Evolutionary conservation across 768 basidiomycete genomes (phyloP).

Genomic region (Roridomyces roridus): DNA sequence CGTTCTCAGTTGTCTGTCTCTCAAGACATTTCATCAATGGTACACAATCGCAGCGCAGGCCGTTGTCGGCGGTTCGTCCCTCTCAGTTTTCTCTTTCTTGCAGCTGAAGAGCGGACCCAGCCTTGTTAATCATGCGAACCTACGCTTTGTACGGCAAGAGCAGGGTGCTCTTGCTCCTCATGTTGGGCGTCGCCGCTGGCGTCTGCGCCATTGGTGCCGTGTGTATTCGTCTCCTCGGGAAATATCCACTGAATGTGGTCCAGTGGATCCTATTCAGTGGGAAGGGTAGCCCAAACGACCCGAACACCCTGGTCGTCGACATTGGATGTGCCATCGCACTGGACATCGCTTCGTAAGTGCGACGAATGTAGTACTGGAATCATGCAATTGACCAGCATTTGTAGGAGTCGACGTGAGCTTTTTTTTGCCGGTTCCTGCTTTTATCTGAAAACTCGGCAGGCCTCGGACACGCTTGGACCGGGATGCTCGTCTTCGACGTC

Average conservation of each 20-base stretch:
- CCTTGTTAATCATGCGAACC: constrained; percentile 47
- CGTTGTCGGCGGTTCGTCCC: constrained; percentile 37
- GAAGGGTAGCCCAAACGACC: neutral
- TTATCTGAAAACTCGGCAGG: constrained; percentile 26
- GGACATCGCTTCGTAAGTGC: no score
- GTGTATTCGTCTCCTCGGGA: constrained; percentile 13
- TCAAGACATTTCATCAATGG: constrained; percentile 43
- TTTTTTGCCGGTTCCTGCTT: neutral
- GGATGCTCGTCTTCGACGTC: constrained; percentile 45
- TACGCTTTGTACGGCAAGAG: constrained; percentile 48
- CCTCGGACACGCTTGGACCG: constrained; percentile 41
- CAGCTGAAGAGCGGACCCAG: constrained; percentile 22
- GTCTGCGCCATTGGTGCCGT: constrained; percentile 38
- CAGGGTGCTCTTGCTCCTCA: constrained; percentile 34
- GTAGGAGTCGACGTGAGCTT: constrained; percentile 31
- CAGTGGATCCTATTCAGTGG: constrained; percentile 1
- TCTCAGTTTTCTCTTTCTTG: neutral
- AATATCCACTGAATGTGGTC: neutral
- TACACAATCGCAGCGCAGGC: constrained; percentile 39
- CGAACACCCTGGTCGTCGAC: neutral
- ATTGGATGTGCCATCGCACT: neutral
- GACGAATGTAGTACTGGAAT: no score
- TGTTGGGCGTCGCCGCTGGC: constrained; percentile 26
- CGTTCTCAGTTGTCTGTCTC: constrained; percentile 25
- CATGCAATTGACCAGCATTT: no score